Evolutionary conservation across 495 filamentous ascomycete genomes (phyloP), one percentile per base, ranked within the genome.

Genomic region (Pyrenopolyporus hunteri): DNA sequence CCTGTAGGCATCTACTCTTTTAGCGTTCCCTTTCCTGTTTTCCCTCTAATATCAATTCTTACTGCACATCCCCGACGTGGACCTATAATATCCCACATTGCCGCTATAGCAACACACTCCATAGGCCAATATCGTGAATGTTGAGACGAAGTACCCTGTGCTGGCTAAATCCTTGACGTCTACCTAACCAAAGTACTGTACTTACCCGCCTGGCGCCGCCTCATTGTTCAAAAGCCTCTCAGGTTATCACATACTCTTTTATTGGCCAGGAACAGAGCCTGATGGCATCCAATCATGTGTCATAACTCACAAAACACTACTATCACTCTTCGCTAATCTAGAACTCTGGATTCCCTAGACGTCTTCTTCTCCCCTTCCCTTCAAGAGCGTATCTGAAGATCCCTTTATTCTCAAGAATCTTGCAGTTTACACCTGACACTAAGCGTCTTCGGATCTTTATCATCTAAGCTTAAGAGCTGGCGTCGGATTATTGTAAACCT

Each of bases 221-320:
- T 70, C 63, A 47, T 69, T 63, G 32, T 70, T 63, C 23, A 66
- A 57, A 59, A 64, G 59, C 65, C 66, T 69, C 64, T 67, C 65
- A 67, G 52, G 59, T 67, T 55, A 56, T 53, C 58, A 63, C 63
- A 65, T 56, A 57, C 60, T 48, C 67, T 40, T 74, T 70, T 62
- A 79, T 79, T 79, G 77, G 77, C 65, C 54, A 58, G n/a, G 32
- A 19, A 60, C 37, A 49, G 35, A 65, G n/a, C n/a, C n/a, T n/a
- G n/a, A n/a, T n/a, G n/a, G n/a, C 29, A 22, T 50, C 77, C 77
- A 79, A 79, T 79, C 77, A 78, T 74, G 71, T 73, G 46, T 68
- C 53, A 71, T 66, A 68, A 13, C 59, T 68, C 50, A 62, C 62
- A 59, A 68, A 67, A 63, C 63, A 71, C 65, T 17, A 65, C 59